Percentiles rank a stretch among this genome's conserved stretches.
Evolutionary conservation across 148 eudicot species (phyloP).

Genomic region (Rhododendron kiyosumense): DNA sequence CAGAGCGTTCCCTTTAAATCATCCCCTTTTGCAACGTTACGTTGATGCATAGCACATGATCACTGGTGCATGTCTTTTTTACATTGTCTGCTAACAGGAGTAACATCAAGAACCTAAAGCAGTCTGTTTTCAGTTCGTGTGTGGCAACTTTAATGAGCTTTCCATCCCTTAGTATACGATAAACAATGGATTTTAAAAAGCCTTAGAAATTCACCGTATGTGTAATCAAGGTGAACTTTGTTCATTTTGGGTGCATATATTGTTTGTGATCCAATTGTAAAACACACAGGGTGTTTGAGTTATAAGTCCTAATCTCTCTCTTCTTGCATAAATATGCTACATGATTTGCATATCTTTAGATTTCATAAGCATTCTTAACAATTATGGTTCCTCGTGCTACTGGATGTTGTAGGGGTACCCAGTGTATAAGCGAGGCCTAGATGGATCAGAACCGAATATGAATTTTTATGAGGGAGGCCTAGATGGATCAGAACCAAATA

Average conservation of each 20-base stretch:
- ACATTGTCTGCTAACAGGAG: neutral
- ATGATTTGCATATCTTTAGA: slow-evolving; percentile 5
- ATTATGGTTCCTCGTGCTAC: neutral
- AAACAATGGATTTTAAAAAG: neutral
- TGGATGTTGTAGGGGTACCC: slow-evolving; percentile 34
- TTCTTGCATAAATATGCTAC: neutral
- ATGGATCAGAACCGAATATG: slow-evolving; percentile 22
- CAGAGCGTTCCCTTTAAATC: neutral
- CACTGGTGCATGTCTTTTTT: neutral
- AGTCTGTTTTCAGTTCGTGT: neutral
- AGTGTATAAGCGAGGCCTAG: slow-evolving; percentile 19
- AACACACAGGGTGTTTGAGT: neutral
- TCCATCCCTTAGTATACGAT: neutral
- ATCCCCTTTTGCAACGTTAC: neutral
- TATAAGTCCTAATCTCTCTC: neutral
- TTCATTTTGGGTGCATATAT: neutral
- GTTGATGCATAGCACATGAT: neutral
- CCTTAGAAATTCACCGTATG: neutral
- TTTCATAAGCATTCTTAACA: neutral
- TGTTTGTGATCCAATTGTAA: neutral
- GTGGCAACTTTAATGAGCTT: neutral
- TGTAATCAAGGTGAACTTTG: neutral
- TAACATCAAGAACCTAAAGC: neutral
- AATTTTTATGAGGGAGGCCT: slow-evolving; percentile 19
- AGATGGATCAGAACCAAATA: slow-evolving; percentile 22